A percentile compares a stretch with the other conserved stretches of the same genome.
phyloP scores from a whole-genome alignment of 805 yeast genomes.

The Hanseniaspora valbyensis region DNA sequence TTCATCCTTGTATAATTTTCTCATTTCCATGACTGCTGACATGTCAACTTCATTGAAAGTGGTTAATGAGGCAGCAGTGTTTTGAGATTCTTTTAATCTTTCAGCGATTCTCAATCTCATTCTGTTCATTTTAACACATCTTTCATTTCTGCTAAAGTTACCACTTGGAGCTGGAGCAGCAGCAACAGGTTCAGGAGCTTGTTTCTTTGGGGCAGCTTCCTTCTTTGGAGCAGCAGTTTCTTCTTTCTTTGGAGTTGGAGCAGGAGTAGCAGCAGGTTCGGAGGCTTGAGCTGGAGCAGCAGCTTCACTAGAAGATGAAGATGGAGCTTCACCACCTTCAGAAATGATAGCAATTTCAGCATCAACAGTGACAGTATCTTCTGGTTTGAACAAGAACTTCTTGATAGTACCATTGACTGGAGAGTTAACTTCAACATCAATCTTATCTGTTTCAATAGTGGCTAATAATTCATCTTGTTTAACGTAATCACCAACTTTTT shows the following conservation, averaged over 20 bases:
- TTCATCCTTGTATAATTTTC: slow-evolving; percentile 95
- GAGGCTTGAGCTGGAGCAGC: slow-evolving; percentile 46
- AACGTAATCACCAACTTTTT: slow-evolving; percentile 80
- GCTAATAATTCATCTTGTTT: slow-evolving; percentile 82
- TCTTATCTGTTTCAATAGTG: slow-evolving; percentile 95
- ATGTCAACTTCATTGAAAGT: slow-evolving; percentile 97
- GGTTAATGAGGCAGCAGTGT: slow-evolving; percentile 95
- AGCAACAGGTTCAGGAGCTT: slow-evolving; percentile 23
- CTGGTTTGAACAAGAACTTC: slow-evolving; percentile 70
- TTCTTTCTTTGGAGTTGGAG: slow-evolving; percentile 21
- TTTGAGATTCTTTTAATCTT: slow-evolving; percentile 97
- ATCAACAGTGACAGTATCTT: slow-evolving; percentile 91
- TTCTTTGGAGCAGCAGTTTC: slow-evolving; percentile 28
- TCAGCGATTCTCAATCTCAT: slow-evolving; percentile 98
- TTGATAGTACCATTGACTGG: slow-evolving; percentile 84
- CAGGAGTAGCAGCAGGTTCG: slow-evolving; percentile 25
- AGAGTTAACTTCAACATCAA: slow-evolving; percentile 92
- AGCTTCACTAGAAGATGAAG: slow-evolving; percentile 33
- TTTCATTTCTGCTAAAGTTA: slow-evolving; percentile 69
- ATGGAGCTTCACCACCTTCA: slow-evolving; percentile 60
- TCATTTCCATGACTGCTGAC: slow-evolving; percentile 82
- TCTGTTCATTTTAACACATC: slow-evolving; percentile 95
- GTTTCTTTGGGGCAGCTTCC: slow-evolving; percentile 21
- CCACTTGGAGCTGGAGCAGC: slow-evolving; percentile 25
- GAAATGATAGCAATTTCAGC: slow-evolving; percentile 82